phyloP scores from a whole-genome alignment of 2,329 filamentous ascomycete genomes.

The Pezicula radicicola region DNA sequence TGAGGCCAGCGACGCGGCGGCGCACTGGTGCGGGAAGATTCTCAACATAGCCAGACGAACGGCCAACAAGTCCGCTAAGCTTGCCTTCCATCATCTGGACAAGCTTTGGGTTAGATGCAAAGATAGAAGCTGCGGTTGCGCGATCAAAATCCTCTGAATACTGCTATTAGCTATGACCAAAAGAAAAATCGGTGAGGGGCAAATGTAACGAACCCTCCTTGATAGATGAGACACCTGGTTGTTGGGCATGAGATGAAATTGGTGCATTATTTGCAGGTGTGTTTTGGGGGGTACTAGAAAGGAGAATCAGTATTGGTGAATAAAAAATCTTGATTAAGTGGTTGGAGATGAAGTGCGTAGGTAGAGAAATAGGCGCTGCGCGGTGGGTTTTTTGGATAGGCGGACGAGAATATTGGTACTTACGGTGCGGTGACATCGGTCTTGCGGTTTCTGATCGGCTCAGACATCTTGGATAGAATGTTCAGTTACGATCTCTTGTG shows the following conservation, averaged over 20 bases:
- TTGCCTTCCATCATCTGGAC: slow-evolving; percentile 98
- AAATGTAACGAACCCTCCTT: slow-evolving; percentile 76
- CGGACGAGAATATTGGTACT: slow-evolving; percentile 32
- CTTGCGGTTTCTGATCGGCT: slow-evolving; percentile 61
- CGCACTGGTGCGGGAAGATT: slow-evolving; percentile 86
- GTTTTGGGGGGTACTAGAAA: slow-evolving; percentile 89
- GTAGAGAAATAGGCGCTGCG: slow-evolving; percentile 1
- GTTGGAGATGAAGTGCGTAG: background rate
- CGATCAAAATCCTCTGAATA: slow-evolving; percentile 83
- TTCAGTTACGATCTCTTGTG: slow-evolving; percentile 1
- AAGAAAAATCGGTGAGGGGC: slow-evolving; percentile 24
- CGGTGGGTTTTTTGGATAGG: slow-evolving; percentile 3
- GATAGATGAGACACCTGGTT: slow-evolving; percentile 91
- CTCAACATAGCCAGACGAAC: slow-evolving; percentile 97
- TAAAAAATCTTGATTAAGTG: background rate
- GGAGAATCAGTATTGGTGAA: slow-evolving; percentile 13
- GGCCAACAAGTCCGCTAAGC: slow-evolving; percentile 87
- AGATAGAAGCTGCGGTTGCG: slow-evolving; percentile 82
- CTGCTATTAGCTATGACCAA: slow-evolving; percentile 14
- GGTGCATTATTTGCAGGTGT: slow-evolving; percentile 93
- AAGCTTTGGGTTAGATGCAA: slow-evolving; percentile 91
- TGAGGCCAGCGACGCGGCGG: slow-evolving; percentile 89
- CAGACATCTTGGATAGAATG: slow-evolving; percentile 49
- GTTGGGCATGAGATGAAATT: slow-evolving; percentile 95
- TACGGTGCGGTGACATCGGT: slow-evolving; percentile 57